These are phyloP conservation scores for Ustilago curta DNA, from an alignment of 1,284 basidiomycete species.

Conservation along the genomic window DNA sequence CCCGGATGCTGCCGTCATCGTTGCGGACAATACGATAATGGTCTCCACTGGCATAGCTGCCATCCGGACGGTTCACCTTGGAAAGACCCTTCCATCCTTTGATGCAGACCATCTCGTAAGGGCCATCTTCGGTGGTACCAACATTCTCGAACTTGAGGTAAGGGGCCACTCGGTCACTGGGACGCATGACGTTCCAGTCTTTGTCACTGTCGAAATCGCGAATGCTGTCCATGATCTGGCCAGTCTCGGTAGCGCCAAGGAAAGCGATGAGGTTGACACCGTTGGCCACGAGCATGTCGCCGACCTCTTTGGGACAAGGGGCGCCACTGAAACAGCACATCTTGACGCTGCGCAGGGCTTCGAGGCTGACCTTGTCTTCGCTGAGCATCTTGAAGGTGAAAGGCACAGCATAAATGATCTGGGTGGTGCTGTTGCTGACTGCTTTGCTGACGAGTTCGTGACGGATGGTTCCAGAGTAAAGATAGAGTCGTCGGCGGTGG, in stretches of 20 bases:
- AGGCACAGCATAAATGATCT: conserved; percentile 70
- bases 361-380: conserved; percentile 73
- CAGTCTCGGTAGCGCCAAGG: conserved; percentile 71
- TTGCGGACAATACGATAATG: conserved; percentile 71
- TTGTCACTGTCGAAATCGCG: conserved; percentile 75
- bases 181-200: conserved; percentile 75
- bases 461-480: conserved; percentile 33
- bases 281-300: conserved; percentile 73
- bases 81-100: conserved; percentile 75
- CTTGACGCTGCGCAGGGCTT: conserved; percentile 72
- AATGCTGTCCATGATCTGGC: conserved; percentile 71
- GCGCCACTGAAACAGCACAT: conserved; percentile 73
- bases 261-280: conserved; percentile 75
- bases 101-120: conserved; percentile 74
- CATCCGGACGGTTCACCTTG: conserved; percentile 74
- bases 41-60: conserved; percentile 76
- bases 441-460: conserved; percentile 23
- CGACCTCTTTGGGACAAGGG: conserved; percentile 72
- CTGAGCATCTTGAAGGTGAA: conserved; percentile 73
- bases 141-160: conserved; percentile 41
- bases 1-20: conserved; percentile 71
- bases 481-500: conserved; percentile 25
- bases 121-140: conserved; percentile 31
- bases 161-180: conserved; percentile 35
- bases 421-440: conserved; percentile 11